Percentiles rank a stretch among this genome's conserved stretches.
These are phyloP conservation scores for Tilletia caries DNA, from an alignment of 1,284 basidiomycete genomes.

Conservation along the genomic window DNA sequence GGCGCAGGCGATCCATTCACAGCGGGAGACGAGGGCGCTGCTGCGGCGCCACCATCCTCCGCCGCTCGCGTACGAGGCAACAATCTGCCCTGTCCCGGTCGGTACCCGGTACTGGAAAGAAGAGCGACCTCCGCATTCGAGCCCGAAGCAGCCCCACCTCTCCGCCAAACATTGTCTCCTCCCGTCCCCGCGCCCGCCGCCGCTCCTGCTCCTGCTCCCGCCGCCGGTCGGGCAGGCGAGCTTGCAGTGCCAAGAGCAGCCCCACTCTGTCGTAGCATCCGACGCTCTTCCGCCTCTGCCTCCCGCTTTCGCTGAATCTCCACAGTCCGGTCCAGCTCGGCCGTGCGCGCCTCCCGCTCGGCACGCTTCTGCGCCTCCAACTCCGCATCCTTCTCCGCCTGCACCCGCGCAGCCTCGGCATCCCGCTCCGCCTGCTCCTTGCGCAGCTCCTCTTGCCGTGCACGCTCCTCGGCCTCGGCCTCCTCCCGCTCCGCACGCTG, in stretches of 20 bases:
- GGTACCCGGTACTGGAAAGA: neutral
- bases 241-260: neutral
- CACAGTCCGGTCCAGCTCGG: constrained; percentile 39
- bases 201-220: neutral
- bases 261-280: neutral
- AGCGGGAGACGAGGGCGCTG: neutral
- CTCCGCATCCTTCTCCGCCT: constrained; percentile 45
- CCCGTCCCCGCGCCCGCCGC: neutral
- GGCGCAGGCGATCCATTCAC: neutral
- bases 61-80: constrained; percentile 1
- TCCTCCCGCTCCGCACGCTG: constrained; percentile 25
- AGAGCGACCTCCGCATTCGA: neutral
- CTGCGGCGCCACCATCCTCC: neutral
- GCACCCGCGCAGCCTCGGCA: constrained; percentile 27
- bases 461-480: constrained; percentile 40
- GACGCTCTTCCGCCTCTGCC: constrained; percentile 33
- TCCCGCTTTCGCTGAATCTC: constrained; percentile 45
- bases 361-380: constrained; percentile 50
- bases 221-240: neutral
- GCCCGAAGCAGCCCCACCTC: constrained; percentile 13
- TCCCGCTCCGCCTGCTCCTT: constrained; percentile 39
- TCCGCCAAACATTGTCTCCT: constrained; percentile 1
- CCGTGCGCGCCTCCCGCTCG: constrained; percentile 49
- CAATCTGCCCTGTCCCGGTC: neutral
- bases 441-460: constrained; percentile 17